A percentile compares a stretch with the other conserved stretches of the same genome.
Evolutionary conservation across 2,329 filamentous ascomycete genomes (phyloP).

Genomic region (Aspergillus ruber): DNA sequence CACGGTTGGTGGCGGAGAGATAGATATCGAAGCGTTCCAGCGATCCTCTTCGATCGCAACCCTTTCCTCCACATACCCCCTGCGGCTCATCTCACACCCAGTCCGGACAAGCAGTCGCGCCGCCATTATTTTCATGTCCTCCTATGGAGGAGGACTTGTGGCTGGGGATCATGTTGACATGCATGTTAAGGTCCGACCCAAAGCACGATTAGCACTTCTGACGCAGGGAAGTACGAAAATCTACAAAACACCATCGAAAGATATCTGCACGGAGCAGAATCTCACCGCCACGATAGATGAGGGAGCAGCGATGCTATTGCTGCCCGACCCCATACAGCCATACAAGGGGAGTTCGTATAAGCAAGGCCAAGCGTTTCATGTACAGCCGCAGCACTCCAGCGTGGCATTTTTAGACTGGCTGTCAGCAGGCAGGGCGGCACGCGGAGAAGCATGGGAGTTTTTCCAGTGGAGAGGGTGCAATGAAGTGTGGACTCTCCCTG

Average conservation of each 20-base stretch:
- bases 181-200: not conserved
- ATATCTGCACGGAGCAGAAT: not conserved
- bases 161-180: not conserved
- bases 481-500: not conserved
- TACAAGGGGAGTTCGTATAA: slow-evolving; percentile 1
- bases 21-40: not conserved
- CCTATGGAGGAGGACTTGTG: not conserved
- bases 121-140: not conserved
- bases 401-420: slow-evolving; percentile 1
- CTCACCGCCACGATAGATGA: not conserved
- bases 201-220: not conserved
- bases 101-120: not conserved
- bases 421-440: not conserved
- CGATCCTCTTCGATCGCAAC: not conserved
- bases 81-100: not conserved
- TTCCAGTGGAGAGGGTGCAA: not conserved
- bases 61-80: not conserved
- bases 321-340: slow-evolving; percentile 1
- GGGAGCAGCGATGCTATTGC: not conserved
- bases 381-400: not conserved
- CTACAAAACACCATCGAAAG: slow-evolving; percentile 1
- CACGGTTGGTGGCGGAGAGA: not conserved
- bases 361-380: not conserved
- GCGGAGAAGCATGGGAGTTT: not conserved
- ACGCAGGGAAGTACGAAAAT: slow-evolving; percentile 1